These are phyloP conservation scores for Striga asiatica DNA, from an alignment of 257 asterid genomes.

Conservation along the genomic window DNA sequence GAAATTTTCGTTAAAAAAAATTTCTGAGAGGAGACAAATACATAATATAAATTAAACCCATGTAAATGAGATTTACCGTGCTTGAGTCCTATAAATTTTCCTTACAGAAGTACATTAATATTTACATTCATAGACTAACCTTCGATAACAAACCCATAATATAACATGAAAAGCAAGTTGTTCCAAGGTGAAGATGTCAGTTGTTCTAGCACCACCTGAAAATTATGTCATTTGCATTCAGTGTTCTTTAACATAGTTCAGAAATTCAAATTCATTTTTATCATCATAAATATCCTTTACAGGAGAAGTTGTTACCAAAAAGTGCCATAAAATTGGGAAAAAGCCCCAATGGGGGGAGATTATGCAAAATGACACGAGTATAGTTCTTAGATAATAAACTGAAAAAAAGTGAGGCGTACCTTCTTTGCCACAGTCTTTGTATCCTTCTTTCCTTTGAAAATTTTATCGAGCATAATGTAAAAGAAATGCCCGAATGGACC, in stretches of 20 bases:
- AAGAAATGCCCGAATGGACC: conserved; percentile 91
- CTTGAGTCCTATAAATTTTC: no score
- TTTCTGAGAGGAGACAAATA: no score
- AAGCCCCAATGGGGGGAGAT: not conserved
- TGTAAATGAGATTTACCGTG: no score
- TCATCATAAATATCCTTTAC: no score
- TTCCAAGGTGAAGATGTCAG: conserved; percentile 82
- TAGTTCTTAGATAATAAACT: not conserved
- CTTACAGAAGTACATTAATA: no score
- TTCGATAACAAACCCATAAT: conserved; percentile 74
- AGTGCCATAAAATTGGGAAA: not conserved
- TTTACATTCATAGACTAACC: conserved; percentile 26
- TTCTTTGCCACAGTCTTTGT: conserved; percentile 78
- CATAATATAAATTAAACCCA: no score
- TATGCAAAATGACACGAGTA: not conserved
- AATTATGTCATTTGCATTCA: conserved; percentile 12
- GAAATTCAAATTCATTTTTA: no score
- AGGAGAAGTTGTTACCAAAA: no score
- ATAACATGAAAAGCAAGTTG: conserved; percentile 87
- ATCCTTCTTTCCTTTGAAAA: conserved; percentile 91
- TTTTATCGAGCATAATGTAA: conserved; percentile 67
- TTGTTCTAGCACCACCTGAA: conserved; percentile 93
- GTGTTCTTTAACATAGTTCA: not conserved
- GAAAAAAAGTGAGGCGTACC: conserved; percentile 29
- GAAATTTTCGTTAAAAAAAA: no score